Conservation (phyloP, 2,329 filamentous ascomycete species). For the Curvularia hawaiiensis region DNA sequence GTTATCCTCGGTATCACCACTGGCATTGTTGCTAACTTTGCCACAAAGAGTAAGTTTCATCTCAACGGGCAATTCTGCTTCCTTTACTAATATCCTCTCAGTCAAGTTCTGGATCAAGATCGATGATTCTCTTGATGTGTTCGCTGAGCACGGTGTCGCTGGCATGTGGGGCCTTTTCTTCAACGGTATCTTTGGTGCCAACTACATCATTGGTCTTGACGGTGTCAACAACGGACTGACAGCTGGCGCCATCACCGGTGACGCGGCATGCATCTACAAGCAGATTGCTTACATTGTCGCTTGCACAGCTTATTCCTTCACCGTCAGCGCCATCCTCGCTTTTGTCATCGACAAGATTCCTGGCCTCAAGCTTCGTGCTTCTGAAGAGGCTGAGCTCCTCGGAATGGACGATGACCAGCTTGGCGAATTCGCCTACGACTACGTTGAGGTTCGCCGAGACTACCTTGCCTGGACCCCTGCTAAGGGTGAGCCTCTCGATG, state of each 20-base stretch:
- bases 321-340: constrained; percentile 74
- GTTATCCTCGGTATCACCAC: constrained; percentile 65
- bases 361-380: constrained; percentile 78
- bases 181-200: constrained; percentile 77
- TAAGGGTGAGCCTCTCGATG: constrained; percentile 65
- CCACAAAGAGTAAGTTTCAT: constrained; percentile 75
- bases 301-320: constrained; percentile 70
- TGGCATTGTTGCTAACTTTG: constrained; percentile 78
- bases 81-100: constrained; percentile 38
- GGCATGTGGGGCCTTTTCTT: constrained; percentile 80
- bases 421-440: constrained; percentile 89
- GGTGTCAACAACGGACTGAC: constrained; percentile 70
- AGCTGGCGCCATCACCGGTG: constrained; percentile 72
- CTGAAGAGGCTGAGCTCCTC: constrained; percentile 80
- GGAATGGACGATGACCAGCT: constrained; percentile 92
- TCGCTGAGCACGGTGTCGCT: constrained; percentile 86
- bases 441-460: constrained; percentile 85
- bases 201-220: constrained; percentile 76
- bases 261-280: constrained; percentile 76
- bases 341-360: constrained; percentile 77
- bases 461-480: constrained; percentile 87
- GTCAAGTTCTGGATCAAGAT: constrained; percentile 77
- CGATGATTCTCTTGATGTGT: constrained; percentile 88
- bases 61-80: not conserved
- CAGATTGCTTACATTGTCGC: constrained; percentile 79